These are phyloP conservation scores for Cystobasidiaceae sp. DNA, from an alignment of 1,284 basidiomycete genomes.

Conservation along the genomic window DNA sequence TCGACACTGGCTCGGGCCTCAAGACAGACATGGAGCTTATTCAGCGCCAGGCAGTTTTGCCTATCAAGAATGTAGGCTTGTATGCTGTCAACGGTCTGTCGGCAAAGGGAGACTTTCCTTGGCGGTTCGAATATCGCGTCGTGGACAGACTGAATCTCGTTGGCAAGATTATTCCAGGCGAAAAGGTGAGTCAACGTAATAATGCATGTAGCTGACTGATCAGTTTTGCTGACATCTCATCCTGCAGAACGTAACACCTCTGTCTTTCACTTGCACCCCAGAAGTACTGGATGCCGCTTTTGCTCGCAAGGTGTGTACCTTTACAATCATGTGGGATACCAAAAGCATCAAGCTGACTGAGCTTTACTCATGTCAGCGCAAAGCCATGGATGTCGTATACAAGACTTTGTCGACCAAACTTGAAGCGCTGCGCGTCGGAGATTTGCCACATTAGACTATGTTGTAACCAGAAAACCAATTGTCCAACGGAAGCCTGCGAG, in stretches of 20 bases:
- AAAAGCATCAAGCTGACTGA: neutral
- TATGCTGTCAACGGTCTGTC: slow-evolving; percentile 5
- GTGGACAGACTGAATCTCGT: slow-evolving; percentile 13
- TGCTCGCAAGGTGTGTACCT: neutral
- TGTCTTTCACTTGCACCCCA: slow-evolving; percentile 6
- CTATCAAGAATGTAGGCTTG: slow-evolving; percentile 23
- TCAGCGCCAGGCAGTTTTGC: neutral
- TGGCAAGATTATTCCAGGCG: slow-evolving; percentile 12
- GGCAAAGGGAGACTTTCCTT: neutral
- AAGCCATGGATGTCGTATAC: slow-evolving; percentile 13
- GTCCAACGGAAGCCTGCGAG: neutral
- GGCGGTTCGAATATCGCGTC: slow-evolving; percentile 16
- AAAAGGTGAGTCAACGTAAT: slow-evolving; percentile 3
- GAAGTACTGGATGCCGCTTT: slow-evolving; percentile 6
- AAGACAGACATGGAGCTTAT: slow-evolving; percentile 3
- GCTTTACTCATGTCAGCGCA: neutral
- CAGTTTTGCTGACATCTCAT: neutral
- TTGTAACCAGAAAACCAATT: neutral
- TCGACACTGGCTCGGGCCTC: neutral
- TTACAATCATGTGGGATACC: neutral
- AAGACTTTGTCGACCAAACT: slow-evolving; percentile 13
- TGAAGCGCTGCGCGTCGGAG: slow-evolving; percentile 9
- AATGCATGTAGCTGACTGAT: neutral
- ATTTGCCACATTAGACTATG: slow-evolving; percentile 6
- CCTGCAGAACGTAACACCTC: slow-evolving; percentile 9